A percentile compares a stretch with the other conserved stretches of the same genome.
Conservation (phyloP, 2,329 filamentous ascomycete species). For the Apiospora pterosperma region DNA sequence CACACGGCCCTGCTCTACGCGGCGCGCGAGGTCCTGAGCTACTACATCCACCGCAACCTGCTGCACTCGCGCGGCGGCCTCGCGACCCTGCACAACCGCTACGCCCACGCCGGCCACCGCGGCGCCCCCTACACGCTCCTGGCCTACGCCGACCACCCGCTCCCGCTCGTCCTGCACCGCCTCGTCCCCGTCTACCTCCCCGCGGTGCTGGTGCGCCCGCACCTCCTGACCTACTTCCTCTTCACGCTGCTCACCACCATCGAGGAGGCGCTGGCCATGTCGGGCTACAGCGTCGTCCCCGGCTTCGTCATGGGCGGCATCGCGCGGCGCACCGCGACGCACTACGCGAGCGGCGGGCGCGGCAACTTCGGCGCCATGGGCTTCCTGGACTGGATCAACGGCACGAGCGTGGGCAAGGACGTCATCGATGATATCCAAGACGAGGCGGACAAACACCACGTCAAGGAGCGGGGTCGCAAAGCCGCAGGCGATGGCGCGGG, state of each 20-base stretch:
- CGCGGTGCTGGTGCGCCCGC: conserved; percentile 61
- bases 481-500: neutral
- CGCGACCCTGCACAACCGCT: conserved; percentile 38
- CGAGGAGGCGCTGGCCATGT: conserved; percentile 65
- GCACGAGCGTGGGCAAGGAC: conserved; percentile 50
- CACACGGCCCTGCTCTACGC: conserved; percentile 42
- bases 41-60: conserved; percentile 69
- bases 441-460: conserved; percentile 52
- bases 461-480: conserved; percentile 33
- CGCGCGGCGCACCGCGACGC: conserved; percentile 40
- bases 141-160: conserved; percentile 66
- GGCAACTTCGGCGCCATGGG: conserved; percentile 63
- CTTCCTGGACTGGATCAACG: conserved; percentile 58
- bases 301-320: conserved; percentile 53
- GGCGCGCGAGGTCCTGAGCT: conserved; percentile 59
- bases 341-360: conserved; percentile 52
- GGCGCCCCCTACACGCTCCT: conserved; percentile 60
- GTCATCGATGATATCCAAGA: conserved; percentile 51
- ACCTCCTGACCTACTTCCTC: conserved; percentile 69
- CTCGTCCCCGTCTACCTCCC: conserved; percentile 66
- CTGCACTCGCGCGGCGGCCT: conserved; percentile 53
- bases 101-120: conserved; percentile 45
- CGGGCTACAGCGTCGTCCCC: conserved; percentile 60
- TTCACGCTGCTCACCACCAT: conserved; percentile 60
- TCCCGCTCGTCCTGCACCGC: conserved; percentile 58